Evolutionary conservation across 2,329 filamentous ascomycete genomes (phyloP), one percentile per base, ranked within the genome.

Genomic region (Dichotomopilus funicola): DNA sequence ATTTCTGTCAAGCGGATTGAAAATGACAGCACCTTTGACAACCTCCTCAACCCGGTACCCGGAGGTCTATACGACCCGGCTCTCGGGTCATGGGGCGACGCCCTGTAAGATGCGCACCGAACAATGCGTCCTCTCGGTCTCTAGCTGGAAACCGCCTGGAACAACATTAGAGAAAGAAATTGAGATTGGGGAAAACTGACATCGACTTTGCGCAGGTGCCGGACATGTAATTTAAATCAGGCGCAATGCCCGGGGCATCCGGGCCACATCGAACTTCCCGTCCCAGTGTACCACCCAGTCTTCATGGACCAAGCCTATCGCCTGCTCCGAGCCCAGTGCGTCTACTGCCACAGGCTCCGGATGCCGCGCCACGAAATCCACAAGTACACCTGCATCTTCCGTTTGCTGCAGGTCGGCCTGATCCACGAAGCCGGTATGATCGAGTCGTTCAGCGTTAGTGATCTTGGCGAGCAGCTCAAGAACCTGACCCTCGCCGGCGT

Each of bases 1-100:
- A 84, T 97, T 65, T 99, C 94, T 7, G 94, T 96, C 63, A 94
- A 94, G 77, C 85, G 86, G 72, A 95, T 99, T 65, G 88, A 95
- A 68, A 95, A 95, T 75, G 87, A 91, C 51, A 89, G 82, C 63
- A 96, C 94, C n/a, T 94, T 97, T 71, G 94, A 97, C 73, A 90
- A 84, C 56, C 82, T 96, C 55, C 80, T 95, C 62, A 91, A 96
- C 65, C 91, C 92, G 6, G 82, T 95, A 8, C 88, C 91, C 11
- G 91, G 91, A 57, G 94, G 94, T 69, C 80, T 99, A 7, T 96
- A 99, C 68, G 94, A 96, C 72, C 83, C 89, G 54, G 91, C 92
- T 47, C 78, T 99, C 58, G 94, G 94, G 35, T 89, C 92, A 52
- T 96, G 90, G 80, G 85, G 88, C 48, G 90, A 96, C 67, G 82